These are phyloP conservation scores for Calophaca sinica DNA, from an alignment of 306 rosid species.

Conservation along the genomic window DNA sequence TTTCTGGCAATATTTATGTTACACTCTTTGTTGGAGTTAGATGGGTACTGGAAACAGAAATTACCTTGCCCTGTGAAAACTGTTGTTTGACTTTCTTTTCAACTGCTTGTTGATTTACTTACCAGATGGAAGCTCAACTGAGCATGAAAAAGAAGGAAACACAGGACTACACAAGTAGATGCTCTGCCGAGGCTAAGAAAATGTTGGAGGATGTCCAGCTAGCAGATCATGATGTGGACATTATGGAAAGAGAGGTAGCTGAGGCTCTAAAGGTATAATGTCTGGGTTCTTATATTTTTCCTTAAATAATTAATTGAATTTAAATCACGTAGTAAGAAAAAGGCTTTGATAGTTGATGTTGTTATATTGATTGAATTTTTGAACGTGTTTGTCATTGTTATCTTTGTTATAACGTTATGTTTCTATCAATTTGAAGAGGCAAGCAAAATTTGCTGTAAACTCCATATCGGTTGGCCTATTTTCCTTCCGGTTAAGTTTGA, in stretches of 20 bases:
- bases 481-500: neutral
- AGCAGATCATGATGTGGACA: conserved; percentile 61
- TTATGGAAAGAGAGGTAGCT: conserved; percentile 73
- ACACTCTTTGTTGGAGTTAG: conserved; percentile 23
- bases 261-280: conserved; percentile 71
- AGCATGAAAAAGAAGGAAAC: conserved; percentile 65
- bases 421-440: too few species aligned
- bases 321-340: too few species aligned
- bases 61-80: conserved; percentile 3
- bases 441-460: neutral
- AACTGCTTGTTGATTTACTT: conserved; percentile 35
- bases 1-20: neutral
- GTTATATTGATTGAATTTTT: too few species aligned
- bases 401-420: too few species aligned
- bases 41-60: conserved; percentile 20
- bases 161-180: conserved; percentile 54
- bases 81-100: conserved; percentile 39
- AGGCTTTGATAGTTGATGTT: too few species aligned
- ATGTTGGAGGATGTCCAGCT: conserved; percentile 65
- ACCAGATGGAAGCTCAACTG: conserved; percentile 71
- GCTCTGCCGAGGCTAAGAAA: conserved; percentile 63
- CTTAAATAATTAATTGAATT: neutral
- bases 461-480: neutral
- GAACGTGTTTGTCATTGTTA: too few species aligned
- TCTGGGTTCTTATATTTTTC: neutral